A percentile compares a stretch with the other conserved stretches of the same genome.
Conservation (phyloP, 768 basidiomycete genomes). For the Neoboletus magnificus region DNA sequence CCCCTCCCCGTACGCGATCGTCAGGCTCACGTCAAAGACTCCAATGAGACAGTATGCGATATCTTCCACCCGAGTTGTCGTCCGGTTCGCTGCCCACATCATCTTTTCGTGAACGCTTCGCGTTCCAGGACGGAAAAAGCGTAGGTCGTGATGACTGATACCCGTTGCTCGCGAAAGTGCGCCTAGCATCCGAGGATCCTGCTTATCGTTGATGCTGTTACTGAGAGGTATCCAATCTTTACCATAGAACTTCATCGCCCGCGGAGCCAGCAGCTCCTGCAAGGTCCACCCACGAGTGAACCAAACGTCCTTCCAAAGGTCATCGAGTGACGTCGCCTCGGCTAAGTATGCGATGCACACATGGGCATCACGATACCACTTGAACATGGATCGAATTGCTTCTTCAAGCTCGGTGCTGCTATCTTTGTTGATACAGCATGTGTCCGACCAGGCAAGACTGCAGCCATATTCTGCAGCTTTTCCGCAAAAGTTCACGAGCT, state of each 20-base stretch:
- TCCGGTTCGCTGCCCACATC: constrained; percentile 34
- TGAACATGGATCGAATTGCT: constrained; percentile 34
- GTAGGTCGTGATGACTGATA: constrained; percentile 25
- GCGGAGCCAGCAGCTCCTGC: constrained; percentile 29
- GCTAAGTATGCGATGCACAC: constrained; percentile 33
- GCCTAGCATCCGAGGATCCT: constrained; percentile 20
- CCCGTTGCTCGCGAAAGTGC: constrained; percentile 26
- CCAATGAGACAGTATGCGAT: constrained; percentile 33
- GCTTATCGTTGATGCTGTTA: constrained; percentile 27
- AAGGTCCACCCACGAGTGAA: constrained; percentile 34
- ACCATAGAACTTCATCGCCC: constrained; percentile 32
- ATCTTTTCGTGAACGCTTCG: constrained; percentile 28
- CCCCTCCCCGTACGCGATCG: constrained; percentile 36
- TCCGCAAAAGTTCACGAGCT: constrained; percentile 24
- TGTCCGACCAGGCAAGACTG: constrained; percentile 33
- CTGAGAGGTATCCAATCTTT: constrained; percentile 25
- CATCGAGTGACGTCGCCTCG: constrained; percentile 29
- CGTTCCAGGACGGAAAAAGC: constrained; percentile 23
- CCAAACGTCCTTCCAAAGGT: constrained; percentile 27
- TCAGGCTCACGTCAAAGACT: constrained; percentile 32
- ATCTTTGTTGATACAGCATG: constrained; percentile 34
- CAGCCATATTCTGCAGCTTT: constrained; percentile 30
- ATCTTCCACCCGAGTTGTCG: constrained; percentile 33
- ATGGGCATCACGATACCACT: constrained; percentile 29
- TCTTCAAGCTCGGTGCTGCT: constrained; percentile 35